These are phyloP conservation scores for Ceratobasidium sp. DNA, from an alignment of 1,284 basidiomycete genomes.

Conservation along the genomic window DNA sequence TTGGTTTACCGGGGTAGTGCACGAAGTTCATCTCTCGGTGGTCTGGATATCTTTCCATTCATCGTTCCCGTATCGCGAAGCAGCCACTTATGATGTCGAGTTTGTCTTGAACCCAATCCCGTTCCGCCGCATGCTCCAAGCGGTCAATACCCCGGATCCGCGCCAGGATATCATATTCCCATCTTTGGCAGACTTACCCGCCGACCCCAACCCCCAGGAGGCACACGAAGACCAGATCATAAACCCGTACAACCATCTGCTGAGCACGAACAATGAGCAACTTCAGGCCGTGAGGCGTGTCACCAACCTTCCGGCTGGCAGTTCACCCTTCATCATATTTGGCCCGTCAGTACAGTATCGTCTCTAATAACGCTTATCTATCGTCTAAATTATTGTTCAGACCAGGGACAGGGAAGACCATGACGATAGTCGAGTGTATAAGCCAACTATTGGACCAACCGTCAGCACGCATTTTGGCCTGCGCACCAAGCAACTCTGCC, in stretches of 20 bases:
- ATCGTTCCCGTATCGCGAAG: slow-evolving; percentile 57
- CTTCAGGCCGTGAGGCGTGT: slow-evolving; percentile 66
- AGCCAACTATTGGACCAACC: slow-evolving; percentile 64
- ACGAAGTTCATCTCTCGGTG: slow-evolving; percentile 62
- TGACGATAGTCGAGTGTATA: slow-evolving; percentile 73
- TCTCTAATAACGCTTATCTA: too few relatives aligned
- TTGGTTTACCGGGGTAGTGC: slow-evolving; percentile 69
- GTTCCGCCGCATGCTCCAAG: slow-evolving; percentile 66
- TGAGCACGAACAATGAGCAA: slow-evolving; percentile 64
- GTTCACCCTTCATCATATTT: slow-evolving; percentile 68
- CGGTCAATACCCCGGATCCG: slow-evolving; percentile 59
- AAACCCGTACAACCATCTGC: slow-evolving; percentile 58
- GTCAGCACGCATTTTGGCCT: slow-evolving; percentile 65
- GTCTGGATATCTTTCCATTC: slow-evolving; percentile 65
- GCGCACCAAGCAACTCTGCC: slow-evolving; percentile 71
- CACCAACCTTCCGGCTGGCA: slow-evolving; percentile 58
- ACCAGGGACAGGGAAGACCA: slow-evolving; percentile 74
- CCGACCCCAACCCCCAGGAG: background rate
- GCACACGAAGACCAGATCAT: slow-evolving; percentile 42
- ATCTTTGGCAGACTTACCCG: slow-evolving; percentile 52
- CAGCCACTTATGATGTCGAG: slow-evolving; percentile 59
- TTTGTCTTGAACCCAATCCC: slow-evolving; percentile 68
- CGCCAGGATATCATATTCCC: slow-evolving; percentile 61
- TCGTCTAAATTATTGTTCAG: slow-evolving; percentile 57
- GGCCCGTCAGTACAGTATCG: slow-evolving; percentile 72